Base-by-base conservation (phyloP, 129 eudicot genomes). In the Artemisia tridentata region DNA sequence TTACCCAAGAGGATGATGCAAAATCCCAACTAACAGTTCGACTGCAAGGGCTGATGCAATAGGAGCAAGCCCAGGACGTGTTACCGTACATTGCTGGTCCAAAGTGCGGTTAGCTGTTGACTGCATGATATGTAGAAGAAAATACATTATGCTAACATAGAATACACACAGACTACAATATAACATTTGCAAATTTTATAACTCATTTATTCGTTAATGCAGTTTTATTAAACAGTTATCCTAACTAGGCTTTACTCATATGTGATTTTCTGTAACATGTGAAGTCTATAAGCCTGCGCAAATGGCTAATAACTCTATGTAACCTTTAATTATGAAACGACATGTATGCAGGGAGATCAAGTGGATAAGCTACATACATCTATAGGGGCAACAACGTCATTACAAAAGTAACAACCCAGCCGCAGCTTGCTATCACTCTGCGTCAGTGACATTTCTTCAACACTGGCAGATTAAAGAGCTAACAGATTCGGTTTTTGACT, bases 31-130 rank as follows among this genome's bases (percentile, higher is more conserved):
- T 47, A 93, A 79, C 31, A 93, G 88, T 68, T 93, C 96, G 59
- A 93, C 98, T n/a, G 98, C 96, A 77, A 93, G 88, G 7, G 92
- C 79, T 6, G 98, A 89, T 45, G 98, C 96, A 72, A 93, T 89
- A 63, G 98, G 98, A 68, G 98, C 95, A 71, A 93, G 96, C 19
- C 98, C 98, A 0, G 98, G 98, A 51, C 98, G 95, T 73, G 98
- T 89, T 50, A 93, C 98, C 17, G 96, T 93, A 67, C 98, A 93
- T 67, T 93, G 98, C 84, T 93, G 98, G 80, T 93, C 98, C 78
- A 93, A 81, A n/a, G 98, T 93, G 34, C 98, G 96, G 70, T 93
- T 93, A 47, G 87, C 74, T 50, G 96, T 93, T 73, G 98, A 93
- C 98, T 93, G 88, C 82, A 77, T 31, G 53, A 75, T 69, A 31